Percentiles rank a stretch among this genome's conserved stretches.
These are phyloP conservation scores for Manihot esculenta DNA, from an alignment of 441 rosid genomes.

Conservation along the genomic window DNA sequence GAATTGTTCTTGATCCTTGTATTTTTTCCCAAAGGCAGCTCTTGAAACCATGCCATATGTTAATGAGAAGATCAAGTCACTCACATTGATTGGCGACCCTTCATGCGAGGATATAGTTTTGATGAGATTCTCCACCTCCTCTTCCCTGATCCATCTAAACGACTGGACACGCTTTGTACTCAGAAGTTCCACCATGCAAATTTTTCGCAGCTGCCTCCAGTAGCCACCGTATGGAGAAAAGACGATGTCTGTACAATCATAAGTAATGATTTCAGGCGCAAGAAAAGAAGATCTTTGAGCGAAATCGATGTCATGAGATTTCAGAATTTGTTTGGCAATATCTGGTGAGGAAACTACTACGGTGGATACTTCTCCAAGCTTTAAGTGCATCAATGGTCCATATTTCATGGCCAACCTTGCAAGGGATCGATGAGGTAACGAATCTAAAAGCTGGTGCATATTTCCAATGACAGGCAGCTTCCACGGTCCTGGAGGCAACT, in stretches of 20 bases:
- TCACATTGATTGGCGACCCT: neutral
- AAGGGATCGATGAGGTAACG: neutral
- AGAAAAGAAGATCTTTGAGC: neutral
- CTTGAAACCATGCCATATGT: neutral
- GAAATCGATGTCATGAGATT: neutral
- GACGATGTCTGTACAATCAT: neutral
- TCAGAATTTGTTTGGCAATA: neutral
- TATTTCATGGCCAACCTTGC: neutral
- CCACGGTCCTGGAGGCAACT: too few relatives aligned
- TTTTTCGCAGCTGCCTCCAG: too few relatives aligned
- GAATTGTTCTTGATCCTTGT: neutral
- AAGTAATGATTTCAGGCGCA: neutral
- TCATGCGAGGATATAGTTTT: neutral
- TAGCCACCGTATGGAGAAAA: neutral
- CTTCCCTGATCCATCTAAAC: neutral
- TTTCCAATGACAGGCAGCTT: neutral
- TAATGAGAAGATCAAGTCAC: neutral
- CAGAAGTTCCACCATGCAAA: neutral
- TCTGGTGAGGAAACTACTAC: neutral
- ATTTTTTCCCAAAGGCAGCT: neutral
- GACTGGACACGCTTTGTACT: neutral
- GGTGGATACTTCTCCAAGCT: slow-evolving; percentile 3
- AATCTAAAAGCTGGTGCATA: neutral
- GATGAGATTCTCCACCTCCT: neutral
- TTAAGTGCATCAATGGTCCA: neutral